Percentiles rank a stretch among this genome's conserved stretches.
Conservation (phyloP, 805 yeast species). For the Hanseniaspora clermontiae region DNA sequence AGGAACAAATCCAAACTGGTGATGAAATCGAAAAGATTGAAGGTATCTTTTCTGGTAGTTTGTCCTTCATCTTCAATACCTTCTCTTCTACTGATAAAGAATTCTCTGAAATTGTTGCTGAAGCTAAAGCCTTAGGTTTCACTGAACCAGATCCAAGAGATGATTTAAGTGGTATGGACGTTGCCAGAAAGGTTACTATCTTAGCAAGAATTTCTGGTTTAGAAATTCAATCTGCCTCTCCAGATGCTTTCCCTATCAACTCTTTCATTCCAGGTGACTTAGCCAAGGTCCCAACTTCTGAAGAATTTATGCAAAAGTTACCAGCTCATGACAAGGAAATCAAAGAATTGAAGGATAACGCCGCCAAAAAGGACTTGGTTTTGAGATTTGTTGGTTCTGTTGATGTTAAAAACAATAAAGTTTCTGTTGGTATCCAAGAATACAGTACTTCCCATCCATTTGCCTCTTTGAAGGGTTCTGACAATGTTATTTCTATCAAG, state of each 20-base stretch:
- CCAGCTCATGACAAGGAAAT: constrained; percentile 75
- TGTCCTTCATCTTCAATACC: constrained; percentile 89
- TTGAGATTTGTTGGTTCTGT: constrained; percentile 88
- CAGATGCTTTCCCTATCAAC: constrained; percentile 75
- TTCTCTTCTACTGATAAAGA: constrained; percentile 64
- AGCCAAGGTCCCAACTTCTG: constrained; percentile 58
- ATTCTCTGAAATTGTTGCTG: constrained; percentile 79
- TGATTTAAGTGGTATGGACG: constrained; percentile 94
- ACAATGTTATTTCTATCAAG: constrained; percentile 83
- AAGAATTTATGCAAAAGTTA: constrained; percentile 65
- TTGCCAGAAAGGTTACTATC: constrained; percentile 95
- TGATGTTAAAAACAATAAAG: constrained; percentile 56
- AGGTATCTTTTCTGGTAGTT: constrained; percentile 92
- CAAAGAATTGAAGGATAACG: constrained; percentile 64
- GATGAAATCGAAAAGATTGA: constrained; percentile 84
- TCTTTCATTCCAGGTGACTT: constrained; percentile 81
- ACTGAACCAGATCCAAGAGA: constrained; percentile 99
- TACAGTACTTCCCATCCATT: constrained; percentile 87
- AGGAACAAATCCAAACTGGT: constrained; percentile 82
- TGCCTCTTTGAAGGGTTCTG: constrained; percentile 90
- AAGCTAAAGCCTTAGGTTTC: constrained; percentile 85
- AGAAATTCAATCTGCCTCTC: constrained; percentile 66
- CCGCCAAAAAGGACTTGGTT: constrained; percentile 73
- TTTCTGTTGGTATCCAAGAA: constrained; percentile 77
- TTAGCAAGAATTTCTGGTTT: constrained; percentile 87